Conservation (phyloP, 148 eudicot species). For the Rhododendron kiyosumense region DNA sequence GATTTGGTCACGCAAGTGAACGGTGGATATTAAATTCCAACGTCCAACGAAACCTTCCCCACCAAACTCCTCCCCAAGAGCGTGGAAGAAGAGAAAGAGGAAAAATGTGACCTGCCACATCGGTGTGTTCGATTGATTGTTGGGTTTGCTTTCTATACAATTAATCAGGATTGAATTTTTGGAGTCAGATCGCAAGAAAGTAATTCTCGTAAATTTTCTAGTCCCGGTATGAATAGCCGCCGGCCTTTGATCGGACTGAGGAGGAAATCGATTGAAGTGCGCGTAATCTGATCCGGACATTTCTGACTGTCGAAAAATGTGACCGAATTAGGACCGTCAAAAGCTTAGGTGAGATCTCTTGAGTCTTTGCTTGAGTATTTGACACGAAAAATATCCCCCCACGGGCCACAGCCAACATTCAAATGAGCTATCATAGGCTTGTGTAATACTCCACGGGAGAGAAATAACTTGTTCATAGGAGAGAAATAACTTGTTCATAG, state of each 20-base stretch:
- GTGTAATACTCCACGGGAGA: too few species aligned
- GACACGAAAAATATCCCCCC: background rate
- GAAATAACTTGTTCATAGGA: too few species aligned
- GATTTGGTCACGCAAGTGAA: background rate
- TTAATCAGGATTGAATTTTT: too few species aligned
- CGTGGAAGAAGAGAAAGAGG: background rate
- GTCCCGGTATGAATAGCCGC: too few species aligned
- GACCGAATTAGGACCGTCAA: background rate
- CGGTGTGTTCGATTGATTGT: too few species aligned
- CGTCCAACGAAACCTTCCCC: background rate
- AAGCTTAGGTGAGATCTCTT: background rate
- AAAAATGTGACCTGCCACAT: background rate
- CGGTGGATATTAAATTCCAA: background rate
- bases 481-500: too few species aligned
- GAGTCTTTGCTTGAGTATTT: background rate
- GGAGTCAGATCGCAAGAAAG: too few species aligned
- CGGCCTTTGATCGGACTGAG: too few species aligned
- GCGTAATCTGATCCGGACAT: accelerated
- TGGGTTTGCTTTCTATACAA: too few species aligned
- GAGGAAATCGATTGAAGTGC: too few species aligned
- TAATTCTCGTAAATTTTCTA: too few species aligned
- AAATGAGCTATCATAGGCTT: background rate
- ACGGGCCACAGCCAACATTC: background rate
- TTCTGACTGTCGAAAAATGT: background rate
- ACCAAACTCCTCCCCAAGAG: background rate